Base-by-base conservation (phyloP, 1,284 basidiomycete species). In the Microbotryum silenes-acaulis region DNA sequence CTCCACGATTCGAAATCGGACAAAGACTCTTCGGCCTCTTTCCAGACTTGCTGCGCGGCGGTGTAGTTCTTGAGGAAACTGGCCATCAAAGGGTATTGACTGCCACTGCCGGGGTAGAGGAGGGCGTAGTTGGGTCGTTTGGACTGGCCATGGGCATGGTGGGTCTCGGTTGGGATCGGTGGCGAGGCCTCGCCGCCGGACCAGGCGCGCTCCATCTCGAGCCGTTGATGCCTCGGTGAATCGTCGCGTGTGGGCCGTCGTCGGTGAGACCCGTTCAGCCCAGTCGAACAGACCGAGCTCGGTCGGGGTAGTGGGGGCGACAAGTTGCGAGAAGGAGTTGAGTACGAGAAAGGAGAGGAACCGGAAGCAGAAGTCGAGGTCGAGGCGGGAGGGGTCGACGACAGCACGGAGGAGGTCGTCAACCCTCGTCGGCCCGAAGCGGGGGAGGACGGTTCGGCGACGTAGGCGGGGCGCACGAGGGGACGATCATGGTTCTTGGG, bases 71-170 rank as follows among this genome's bases (percentile, higher is more conserved):
- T 27, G 18, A 70, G 53, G 50, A 67, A 69, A 23, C 59, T 29
- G n/a, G 70, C 71, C 73, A 73, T 73, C 25, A 69, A 67, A 37
- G 72, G 67, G 50, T 74, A 74, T 55, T 73, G 72, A 23, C 68
- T 71, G 1, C 73, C 72, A 5, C 66, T 68, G 14, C 73, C 73
- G 20, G 72, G 72, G 57, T 73, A 73, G 31, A 72, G 61, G 50
- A 71, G 57, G 25, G 71, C 64, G 42, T 67, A 62, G n/a, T 57
- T 57, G n/a, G 65, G 67, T 4, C 57, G 46, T 0, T 16, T 8
- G 20, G 31, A 27, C 8, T 65, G 53, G 6, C 55, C 46, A 27
- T 64, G 50, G 3, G 60, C 56, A 18, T 51, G 46, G 54, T 66
- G 60, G 10, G 47, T 53, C 50, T 66, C 63, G 56, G 63, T 60